These are phyloP conservation scores for Ulota crispa DNA, from an alignment of 225 moss, liverwort and hornwort genomes.

Conservation along the genomic window DNA sequence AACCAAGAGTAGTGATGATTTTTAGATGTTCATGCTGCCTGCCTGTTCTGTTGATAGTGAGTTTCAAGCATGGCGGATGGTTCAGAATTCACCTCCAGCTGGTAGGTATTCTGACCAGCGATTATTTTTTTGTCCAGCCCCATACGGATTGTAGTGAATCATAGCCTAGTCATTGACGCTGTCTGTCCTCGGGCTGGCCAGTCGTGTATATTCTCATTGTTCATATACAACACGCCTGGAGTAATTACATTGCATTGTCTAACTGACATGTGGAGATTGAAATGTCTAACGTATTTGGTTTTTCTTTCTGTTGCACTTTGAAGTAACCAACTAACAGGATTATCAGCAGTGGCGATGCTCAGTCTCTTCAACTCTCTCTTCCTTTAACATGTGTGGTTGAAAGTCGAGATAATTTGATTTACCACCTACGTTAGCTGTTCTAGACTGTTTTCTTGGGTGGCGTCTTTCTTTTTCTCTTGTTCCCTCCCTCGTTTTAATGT, in stretches of 20 bases:
- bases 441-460: neutral
- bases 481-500: conserved; percentile 17
- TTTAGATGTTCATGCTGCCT: conserved; percentile 44
- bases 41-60: conserved; percentile 49
- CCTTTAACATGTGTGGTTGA: neutral
- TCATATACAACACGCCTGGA: conserved; percentile 46
- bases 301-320: neutral
- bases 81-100: conserved; percentile 43
- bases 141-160: conserved; percentile 31
- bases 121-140: conserved; percentile 52
- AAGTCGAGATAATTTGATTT: neutral
- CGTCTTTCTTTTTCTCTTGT: neutral
- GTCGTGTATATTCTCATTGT: conserved; percentile 51
- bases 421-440: neutral
- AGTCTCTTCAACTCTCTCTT: neutral
- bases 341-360: neutral
- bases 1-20: conserved; percentile 34
- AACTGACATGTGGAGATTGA: conserved; percentile 18
- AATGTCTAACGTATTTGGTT: neutral
- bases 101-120: conserved; percentile 47
- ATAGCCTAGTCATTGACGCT: conserved; percentile 26
- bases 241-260: conserved; percentile 21
- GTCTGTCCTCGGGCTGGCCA: conserved; percentile 52
- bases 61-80: conserved; percentile 42
- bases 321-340: neutral